Percentiles rank a stretch among this genome's conserved stretches.
phyloP scores from a whole-genome alignment of 805 yeast genomes.

The Candida wancherniae region DNA sequence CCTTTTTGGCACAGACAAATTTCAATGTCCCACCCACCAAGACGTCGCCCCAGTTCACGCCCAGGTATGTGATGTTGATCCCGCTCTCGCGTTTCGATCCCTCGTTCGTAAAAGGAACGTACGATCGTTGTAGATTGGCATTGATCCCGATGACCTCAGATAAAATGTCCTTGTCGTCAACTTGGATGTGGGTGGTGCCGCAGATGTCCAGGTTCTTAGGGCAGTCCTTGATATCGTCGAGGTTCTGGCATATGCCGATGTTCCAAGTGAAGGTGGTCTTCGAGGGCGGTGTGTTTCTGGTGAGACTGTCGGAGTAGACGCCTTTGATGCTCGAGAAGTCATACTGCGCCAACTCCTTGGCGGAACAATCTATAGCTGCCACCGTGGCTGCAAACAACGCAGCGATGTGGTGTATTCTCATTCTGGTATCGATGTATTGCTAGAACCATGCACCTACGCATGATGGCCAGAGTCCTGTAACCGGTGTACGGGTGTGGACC shows the following conservation, averaged over 20 bases:
- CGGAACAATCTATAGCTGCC: slow-evolving; percentile 31
- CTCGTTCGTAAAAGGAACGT: slow-evolving; percentile 24
- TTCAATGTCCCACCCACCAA: slow-evolving; percentile 43
- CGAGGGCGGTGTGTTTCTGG: slow-evolving; percentile 76
- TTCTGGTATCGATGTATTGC: too few relatives aligned
- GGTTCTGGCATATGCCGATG: slow-evolving; percentile 60
- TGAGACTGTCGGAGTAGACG: slow-evolving; percentile 35
- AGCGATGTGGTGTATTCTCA: too few relatives aligned
- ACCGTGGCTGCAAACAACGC: slow-evolving; percentile 9
- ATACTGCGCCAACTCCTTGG: slow-evolving; percentile 31
- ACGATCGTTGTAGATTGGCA: slow-evolving; percentile 32
- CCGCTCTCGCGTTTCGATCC: slow-evolving; percentile 27
- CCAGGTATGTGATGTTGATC: slow-evolving; percentile 38
- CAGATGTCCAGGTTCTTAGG: slow-evolving; percentile 73
- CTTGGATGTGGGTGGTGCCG: slow-evolving; percentile 55
- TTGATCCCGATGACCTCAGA: slow-evolving; percentile 62
- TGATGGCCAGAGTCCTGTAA: too few relatives aligned
- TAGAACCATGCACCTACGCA: too few relatives aligned
- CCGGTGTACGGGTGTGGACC: too few relatives aligned
- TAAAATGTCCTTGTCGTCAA: slow-evolving; percentile 45
- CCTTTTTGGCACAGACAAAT: slow-evolving; percentile 41
- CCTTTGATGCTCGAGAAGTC: slow-evolving; percentile 49
- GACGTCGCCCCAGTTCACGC: slow-evolving; percentile 68
- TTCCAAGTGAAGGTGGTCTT: slow-evolving; percentile 59
- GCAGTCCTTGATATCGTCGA: slow-evolving; percentile 45